Evolutionary conservation across 169 alveolate genomes (phyloP), one percentile per base, ranked within the genome.

Genomic region (Cryptosporidium muris): DNA sequence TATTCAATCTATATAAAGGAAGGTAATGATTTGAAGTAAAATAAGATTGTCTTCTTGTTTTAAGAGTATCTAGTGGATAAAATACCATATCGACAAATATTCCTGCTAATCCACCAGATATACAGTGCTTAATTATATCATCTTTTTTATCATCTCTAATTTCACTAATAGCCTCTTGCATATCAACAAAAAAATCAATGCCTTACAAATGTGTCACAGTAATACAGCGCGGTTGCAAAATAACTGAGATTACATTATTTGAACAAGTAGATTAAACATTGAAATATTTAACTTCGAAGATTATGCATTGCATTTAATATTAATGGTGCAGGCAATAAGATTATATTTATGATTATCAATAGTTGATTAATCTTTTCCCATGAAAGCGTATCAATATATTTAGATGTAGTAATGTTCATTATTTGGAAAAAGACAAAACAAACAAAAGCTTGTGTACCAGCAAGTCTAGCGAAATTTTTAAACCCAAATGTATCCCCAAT

Each of bases 51-150:
- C 65, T 63, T 34, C 91, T 82, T 45, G 95, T 92, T 90, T 92
- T 92, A 40, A 92, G 56, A 47, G 91, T 88, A 65, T 92, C 94
- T 63, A 92, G 80, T 49, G 95, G 95, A 68, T 91, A 92, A 49
- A 89, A 65, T n/a, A 90, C 88, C 37, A 82, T 66, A 45, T 92
- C 95, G 43, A 92, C 90, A 48, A 65, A 82, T 34, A 91, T 53
- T 8, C 95, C 95, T n/a, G 95, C 91, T 45, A 92, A 9, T 38
- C 94, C 95, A 11, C 95, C 95, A 65, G 92, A 88, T 12, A 92
- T 66, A 56, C 25, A 43, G 7, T 12, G 37, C 8, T 14, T 56
- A 0, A 0, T 2, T 43, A 56, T 43, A 34, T 3, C 9, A 34
- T 3, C 11, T 7, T 25, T 25, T 25, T 25, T 25, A 25, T 25